Evolutionary conservation across 441 rosid genomes (phyloP).

Genomic region (Populus trichocarpa): DNA sequence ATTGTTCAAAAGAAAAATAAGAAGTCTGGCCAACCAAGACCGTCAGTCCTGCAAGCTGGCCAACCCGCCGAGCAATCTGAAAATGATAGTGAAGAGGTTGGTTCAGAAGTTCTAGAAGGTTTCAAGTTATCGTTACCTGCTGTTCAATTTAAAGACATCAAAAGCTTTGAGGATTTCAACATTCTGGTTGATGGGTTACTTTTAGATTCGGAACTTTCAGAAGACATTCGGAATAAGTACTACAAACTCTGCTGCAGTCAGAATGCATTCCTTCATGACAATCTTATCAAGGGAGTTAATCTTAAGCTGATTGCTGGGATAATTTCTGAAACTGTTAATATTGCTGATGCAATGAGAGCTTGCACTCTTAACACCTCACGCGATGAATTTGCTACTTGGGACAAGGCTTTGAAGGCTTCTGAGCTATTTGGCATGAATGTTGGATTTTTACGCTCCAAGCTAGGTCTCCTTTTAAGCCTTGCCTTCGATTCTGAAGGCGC

Average conservation of each 20-base stretch:
- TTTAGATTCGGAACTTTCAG: slow-evolving; percentile 51
- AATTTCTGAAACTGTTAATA: slow-evolving; percentile 53
- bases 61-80: slow-evolving; percentile 47
- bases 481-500: slow-evolving; percentile 55
- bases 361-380: slow-evolving; percentile 43
- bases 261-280: slow-evolving; percentile 52
- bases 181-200: slow-evolving; percentile 45
- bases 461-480: slow-evolving; percentile 39
- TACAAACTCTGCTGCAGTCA: slow-evolving; percentile 59
- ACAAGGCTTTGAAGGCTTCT: slow-evolving; percentile 55
- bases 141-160: slow-evolving; percentile 40
- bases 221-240: slow-evolving; percentile 47
- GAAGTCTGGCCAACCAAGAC: slow-evolving; percentile 26
- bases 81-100: slow-evolving; percentile 66
- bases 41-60: slow-evolving; percentile 26
- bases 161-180: slow-evolving; percentile 44
- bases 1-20: slow-evolving; percentile 43
- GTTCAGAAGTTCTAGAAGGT: slow-evolving; percentile 66
- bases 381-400: slow-evolving; percentile 53
- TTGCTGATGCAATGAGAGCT: slow-evolving; percentile 54
- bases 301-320: slow-evolving; percentile 45
- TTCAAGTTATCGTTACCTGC: slow-evolving; percentile 40
- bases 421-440: slow-evolving; percentile 65
- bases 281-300: slow-evolving; percentile 47
- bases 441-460: slow-evolving; percentile 49